Evolutionary conservation across 192 early-diverging fungal genomes (phyloP), one percentile per base, ranked within the genome.

Genomic region (Phlyctochytrium bullatum): DNA sequence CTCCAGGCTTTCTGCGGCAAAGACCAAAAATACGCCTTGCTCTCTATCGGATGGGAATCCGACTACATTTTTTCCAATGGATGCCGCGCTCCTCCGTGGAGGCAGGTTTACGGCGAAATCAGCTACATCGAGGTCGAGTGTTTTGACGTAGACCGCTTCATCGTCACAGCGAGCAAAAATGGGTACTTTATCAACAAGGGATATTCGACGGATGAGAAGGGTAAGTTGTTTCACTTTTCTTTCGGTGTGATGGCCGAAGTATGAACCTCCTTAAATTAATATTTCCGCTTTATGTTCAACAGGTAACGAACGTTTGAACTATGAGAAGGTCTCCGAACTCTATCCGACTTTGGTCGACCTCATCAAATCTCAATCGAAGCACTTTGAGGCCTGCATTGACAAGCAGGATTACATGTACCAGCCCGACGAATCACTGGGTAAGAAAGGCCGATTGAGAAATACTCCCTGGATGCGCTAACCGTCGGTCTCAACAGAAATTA

Each of bases 111-210:
- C 62, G 80, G 81, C 20, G 86, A 88, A 64, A 62, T 88, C 10
- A 61, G 80, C 35, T 88, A 88, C 64, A 62, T 88, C 34, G 71
- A 82, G 28, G 73, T 81, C 1, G 56, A 73, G 47, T 72, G 75
- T 12, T 60, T 71, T 40, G 86, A 88, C 58, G 51, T 34, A 16
- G 85, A 85, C 30, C 62, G 61, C 30, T 67, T 88, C 4, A 72
- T 88, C 40, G 72, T 86, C 24, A 86, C 85, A 0, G 84, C 78
- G 2, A 77, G 64, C 34, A 84, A 81, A 59, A 73, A 75, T 33
- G 86, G 86, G 12, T 88, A 80, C 65, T 88, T 87, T 57, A 65
- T 84, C 20, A 88, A 84, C 68, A 82, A 80, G 52, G 86, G 86
- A 16, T 87, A 85, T 62, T 23, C 57, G 14, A 66, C 78, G 1